phyloP scores from a whole-genome alignment of 2,329 filamentous ascomycete genomes.

The Pseudogymnoascus sp. region DNA sequence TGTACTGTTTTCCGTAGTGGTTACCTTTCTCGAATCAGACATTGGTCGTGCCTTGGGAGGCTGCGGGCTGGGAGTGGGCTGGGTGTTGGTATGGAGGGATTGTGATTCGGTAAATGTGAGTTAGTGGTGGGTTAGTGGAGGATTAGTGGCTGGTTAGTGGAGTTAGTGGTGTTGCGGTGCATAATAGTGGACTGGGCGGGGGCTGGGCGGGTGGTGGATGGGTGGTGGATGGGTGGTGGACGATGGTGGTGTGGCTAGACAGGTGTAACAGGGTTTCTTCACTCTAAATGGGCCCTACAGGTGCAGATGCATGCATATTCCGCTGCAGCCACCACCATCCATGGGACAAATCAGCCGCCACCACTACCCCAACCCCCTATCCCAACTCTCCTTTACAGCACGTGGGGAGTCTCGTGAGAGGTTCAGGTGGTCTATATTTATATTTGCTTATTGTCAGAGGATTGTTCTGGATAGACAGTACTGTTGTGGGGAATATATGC shows the following conservation, averaged over 20 bases:
- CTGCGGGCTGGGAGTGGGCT: not conserved
- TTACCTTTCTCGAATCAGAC: not conserved
- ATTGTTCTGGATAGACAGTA: not conserved
- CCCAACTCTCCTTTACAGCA: not conserved
- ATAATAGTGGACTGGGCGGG: not conserved
- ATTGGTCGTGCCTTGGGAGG: constrained; percentile 3
- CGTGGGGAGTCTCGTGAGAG: constrained; percentile 2
- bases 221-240: not conserved
- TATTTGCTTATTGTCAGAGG: constrained; percentile 1
- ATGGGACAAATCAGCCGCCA: not conserved
- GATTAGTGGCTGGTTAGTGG: not conserved
- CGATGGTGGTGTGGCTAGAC: not conserved
- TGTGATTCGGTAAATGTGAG: not conserved
- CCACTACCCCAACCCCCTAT: not conserved
- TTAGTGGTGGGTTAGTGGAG: not conserved
- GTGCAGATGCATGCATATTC: not conserved
- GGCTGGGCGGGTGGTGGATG: not conserved
- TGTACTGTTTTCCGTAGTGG: not conserved
- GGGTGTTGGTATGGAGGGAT: not conserved
- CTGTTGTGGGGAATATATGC: not conserved
- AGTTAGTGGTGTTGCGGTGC: not conserved
- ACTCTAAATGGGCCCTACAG: not conserved
- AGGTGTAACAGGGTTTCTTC: too few relatives aligned
- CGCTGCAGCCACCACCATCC: not conserved
- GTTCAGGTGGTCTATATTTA: not conserved